Percentiles rank a stretch among this genome's conserved stretches.
phyloP scores from a whole-genome alignment of 2,329 filamentous ascomycete species.

The Fusarium sp. region DNA sequence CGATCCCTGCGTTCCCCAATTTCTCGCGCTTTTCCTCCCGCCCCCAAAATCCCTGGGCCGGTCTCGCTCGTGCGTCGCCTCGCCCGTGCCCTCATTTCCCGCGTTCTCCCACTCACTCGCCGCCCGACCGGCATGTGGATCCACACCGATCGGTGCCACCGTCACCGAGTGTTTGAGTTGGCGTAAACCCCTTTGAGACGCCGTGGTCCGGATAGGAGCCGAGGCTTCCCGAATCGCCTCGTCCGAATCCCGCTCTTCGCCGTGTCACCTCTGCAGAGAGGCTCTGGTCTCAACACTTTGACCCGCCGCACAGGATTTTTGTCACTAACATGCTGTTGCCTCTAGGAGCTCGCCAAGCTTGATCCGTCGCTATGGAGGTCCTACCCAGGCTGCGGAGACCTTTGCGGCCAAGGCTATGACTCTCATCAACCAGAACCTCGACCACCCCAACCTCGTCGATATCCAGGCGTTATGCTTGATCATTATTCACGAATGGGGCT shows the following conservation, averaged over 20 bases:
- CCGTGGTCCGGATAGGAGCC: constrained; percentile 42
- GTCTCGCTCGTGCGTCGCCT: constrained; percentile 19
- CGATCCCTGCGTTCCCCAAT: constrained; percentile 35
- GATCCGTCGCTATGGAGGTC: constrained; percentile 72
- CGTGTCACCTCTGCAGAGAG: constrained; percentile 7
- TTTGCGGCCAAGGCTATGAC: constrained; percentile 72
- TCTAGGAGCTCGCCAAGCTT: constrained; percentile 69
- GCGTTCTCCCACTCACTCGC: constrained; percentile 35
- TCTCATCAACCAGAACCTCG: constrained; percentile 71
- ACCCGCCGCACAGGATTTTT: not conserved
- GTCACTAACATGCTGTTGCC: constrained; percentile 28
- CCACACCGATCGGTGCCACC: constrained; percentile 47
- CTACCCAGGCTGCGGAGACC: constrained; percentile 70
- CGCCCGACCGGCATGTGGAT: constrained; percentile 44
- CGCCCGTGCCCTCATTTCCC: constrained; percentile 42
- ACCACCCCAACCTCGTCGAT: constrained; percentile 72
- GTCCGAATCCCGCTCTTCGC: constrained; percentile 17
- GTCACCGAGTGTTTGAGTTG: constrained; percentile 38
- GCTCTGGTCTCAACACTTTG: not conserved
- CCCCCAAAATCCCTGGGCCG: constrained; percentile 25
- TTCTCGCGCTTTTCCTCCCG: constrained; percentile 37
- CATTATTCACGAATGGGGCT: constrained; percentile 76
- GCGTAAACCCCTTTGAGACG: constrained; percentile 18
- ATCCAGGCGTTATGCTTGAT: constrained; percentile 74
- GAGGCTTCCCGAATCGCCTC: constrained; percentile 37